A percentile compares a stretch with the other conserved stretches of the same genome.
Evolutionary conservation across 257 asterid genomes (phyloP).

Genomic region (Solanum pinnatisectum): DNA sequence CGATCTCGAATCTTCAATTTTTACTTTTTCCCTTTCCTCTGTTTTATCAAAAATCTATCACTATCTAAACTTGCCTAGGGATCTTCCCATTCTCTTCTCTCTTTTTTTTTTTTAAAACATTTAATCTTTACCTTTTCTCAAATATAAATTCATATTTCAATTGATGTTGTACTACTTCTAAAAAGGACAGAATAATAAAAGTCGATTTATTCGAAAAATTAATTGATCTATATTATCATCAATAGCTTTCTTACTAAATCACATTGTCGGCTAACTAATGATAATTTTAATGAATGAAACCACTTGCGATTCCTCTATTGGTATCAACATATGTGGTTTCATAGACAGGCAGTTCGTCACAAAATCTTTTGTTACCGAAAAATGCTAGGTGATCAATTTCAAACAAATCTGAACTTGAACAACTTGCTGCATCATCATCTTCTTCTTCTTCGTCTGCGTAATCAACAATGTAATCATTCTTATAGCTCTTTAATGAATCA

Average conservation of each 20-base stretch:
- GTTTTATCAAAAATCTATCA: constrained; percentile 25
- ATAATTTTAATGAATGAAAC: constrained; percentile 36
- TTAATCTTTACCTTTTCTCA: constrained; percentile 16
- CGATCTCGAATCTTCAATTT: constrained; percentile 28
- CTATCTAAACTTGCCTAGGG: constrained; percentile 20
- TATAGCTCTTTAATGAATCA: constrained; percentile 6
- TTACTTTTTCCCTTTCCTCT: constrained; percentile 5
- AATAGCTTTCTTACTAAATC: neutral
- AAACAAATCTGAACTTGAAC: constrained; percentile 77
- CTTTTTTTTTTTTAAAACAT: constrained; percentile 24
- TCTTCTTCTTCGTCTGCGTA: constrained; percentile 5
- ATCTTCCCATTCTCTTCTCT: constrained; percentile 20
- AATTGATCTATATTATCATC: neutral
- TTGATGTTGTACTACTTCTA: neutral
- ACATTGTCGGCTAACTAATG: neutral
- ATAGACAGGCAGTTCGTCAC: constrained; percentile 78
- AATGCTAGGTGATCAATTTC: constrained; percentile 61
- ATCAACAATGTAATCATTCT: neutral
- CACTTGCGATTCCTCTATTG: constrained; percentile 42
- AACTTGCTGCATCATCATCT: constrained; percentile 44
- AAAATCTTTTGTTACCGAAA: constrained; percentile 36
- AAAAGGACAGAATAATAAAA: neutral
- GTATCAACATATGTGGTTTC: constrained; percentile 54
- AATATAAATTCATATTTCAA: neutral
- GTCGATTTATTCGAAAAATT: neutral